Conservation (phyloP, 768 basidiomycete species). For the Leccinum pellstonianum region DNA sequence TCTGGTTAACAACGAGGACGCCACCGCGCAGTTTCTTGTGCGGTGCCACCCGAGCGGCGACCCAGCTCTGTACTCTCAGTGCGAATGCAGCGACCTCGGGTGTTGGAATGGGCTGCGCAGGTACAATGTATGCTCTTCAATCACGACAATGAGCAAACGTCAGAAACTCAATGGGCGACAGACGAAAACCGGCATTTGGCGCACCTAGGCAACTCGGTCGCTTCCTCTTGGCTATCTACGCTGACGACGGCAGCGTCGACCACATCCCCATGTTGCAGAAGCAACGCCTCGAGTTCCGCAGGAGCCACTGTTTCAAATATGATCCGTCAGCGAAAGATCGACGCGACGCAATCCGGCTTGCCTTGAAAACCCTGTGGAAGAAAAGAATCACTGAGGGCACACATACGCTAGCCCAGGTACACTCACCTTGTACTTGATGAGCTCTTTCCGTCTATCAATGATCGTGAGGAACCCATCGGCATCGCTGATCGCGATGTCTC, state of each 20-base stretch:
- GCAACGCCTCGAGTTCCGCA: slow-evolving; percentile 77
- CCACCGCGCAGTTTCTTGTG: slow-evolving; percentile 82
- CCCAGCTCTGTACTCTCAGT: slow-evolving; percentile 61
- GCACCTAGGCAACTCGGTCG: slow-evolving; percentile 79
- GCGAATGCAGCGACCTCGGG: slow-evolving; percentile 36
- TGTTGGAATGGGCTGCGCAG: slow-evolving; percentile 21
- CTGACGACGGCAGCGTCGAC: slow-evolving; percentile 84
- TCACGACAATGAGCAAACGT: too few relatives aligned
- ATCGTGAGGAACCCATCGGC: slow-evolving; percentile 71
- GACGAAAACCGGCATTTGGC: background rate
- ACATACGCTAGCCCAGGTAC: background rate
- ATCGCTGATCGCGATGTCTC: slow-evolving; percentile 73
- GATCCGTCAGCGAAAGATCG: background rate
- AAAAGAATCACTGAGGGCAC: background rate
- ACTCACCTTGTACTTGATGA: slow-evolving; percentile 70
- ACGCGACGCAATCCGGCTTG: slow-evolving; percentile 20
- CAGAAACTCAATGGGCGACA: background rate
- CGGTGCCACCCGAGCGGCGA: slow-evolving; percentile 60
- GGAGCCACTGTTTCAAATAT: slow-evolving; percentile 59
- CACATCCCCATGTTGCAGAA: slow-evolving; percentile 72
- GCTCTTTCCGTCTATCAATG: slow-evolving; percentile 71
- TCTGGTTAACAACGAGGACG: slow-evolving; percentile 54
- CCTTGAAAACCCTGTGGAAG: slow-evolving; percentile 69
- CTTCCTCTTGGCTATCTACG: slow-evolving; percentile 59
- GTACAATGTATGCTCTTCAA: slow-evolving; percentile 47